Evolutionary conservation across 495 filamentous ascomycete species (phyloP).

Genomic region (Platismatia glauca): DNA sequence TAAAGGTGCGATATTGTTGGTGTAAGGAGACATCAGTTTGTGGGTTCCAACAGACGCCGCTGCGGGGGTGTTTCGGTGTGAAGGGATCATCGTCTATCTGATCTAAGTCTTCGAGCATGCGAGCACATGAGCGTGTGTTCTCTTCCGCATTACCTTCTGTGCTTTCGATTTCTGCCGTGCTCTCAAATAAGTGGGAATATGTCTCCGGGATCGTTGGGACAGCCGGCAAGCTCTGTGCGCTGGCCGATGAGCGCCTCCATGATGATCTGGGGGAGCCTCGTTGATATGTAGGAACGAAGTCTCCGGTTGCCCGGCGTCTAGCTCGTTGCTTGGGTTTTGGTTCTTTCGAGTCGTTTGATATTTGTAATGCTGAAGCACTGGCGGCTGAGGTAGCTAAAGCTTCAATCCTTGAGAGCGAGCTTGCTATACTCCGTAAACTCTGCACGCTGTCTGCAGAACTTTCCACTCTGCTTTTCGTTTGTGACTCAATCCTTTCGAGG

Average conservation of each 20-base stretch:
- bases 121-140: background rate
- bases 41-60: background rate
- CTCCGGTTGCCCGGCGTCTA: constrained; percentile 2
- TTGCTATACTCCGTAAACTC: constrained; percentile 14
- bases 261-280: background rate
- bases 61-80: background rate
- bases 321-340: background rate
- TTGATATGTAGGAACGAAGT: background rate
- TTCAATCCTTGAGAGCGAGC: constrained; percentile 16
- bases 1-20: background rate
- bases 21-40: constrained; percentile 1
- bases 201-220: background rate
- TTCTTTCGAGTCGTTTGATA: background rate
- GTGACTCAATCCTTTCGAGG: constrained; percentile 5
- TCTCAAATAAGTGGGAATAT: background rate
- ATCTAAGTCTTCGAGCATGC: background rate
- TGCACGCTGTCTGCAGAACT: constrained; percentile 6
- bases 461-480: constrained; percentile 3
- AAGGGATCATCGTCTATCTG: background rate
- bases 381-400: constrained; percentile 8
- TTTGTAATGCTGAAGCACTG: background rate
- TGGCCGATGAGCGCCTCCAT: constrained; percentile 3
- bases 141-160: background rate
- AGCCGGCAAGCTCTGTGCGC: background rate
- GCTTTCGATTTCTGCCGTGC: background rate